Evolutionary conservation across 1,284 basidiomycete genomes (phyloP).

Genomic region (Sphagnurus paluster): DNA sequence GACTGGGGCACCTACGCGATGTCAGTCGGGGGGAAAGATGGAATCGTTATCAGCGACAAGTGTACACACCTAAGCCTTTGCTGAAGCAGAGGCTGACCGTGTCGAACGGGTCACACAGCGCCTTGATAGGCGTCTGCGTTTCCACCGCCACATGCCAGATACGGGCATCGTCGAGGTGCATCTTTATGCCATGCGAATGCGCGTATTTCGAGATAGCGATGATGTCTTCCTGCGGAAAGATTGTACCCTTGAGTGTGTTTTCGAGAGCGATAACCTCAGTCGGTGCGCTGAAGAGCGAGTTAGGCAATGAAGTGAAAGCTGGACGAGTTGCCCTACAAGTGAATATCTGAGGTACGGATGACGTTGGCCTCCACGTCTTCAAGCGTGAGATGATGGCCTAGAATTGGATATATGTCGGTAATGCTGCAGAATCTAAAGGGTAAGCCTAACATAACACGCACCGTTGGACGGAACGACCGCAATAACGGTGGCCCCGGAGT

Average conservation of each 20-base stretch:
- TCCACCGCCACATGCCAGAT: conserved; percentile 92
- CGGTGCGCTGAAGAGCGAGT: conserved; percentile 53
- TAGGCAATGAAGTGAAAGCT: conserved; percentile 7
- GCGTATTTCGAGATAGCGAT: conserved; percentile 81
- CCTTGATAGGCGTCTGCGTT: conserved; percentile 70
- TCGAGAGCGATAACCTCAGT: conserved; percentile 85
- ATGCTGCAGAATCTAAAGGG: background rate
- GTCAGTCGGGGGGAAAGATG: no score
- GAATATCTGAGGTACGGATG: conserved; percentile 70
- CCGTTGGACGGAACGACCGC: conserved; percentile 71
- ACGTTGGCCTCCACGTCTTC: conserved; percentile 77
- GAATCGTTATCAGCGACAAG: no score
- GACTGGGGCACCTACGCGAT: conserved; percentile 80
- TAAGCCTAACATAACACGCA: conserved; percentile 27
- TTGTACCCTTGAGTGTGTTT: conserved; percentile 91
- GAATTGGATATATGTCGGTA: conserved; percentile 6
- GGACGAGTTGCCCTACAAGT: conserved; percentile 49
- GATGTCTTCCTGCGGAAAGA: conserved; percentile 92
- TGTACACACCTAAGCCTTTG: conserved; percentile 84
- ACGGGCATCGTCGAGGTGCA: conserved; percentile 95
- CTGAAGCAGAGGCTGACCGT: conserved; percentile 94
- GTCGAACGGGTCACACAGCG: conserved; percentile 90
- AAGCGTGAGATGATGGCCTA: conserved; percentile 83
- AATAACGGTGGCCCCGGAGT: conserved; percentile 82
- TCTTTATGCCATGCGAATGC: conserved; percentile 64